Conservation (phyloP, 1,139 yeast genomes). For the Eremothecium cymbalariae region DNA sequence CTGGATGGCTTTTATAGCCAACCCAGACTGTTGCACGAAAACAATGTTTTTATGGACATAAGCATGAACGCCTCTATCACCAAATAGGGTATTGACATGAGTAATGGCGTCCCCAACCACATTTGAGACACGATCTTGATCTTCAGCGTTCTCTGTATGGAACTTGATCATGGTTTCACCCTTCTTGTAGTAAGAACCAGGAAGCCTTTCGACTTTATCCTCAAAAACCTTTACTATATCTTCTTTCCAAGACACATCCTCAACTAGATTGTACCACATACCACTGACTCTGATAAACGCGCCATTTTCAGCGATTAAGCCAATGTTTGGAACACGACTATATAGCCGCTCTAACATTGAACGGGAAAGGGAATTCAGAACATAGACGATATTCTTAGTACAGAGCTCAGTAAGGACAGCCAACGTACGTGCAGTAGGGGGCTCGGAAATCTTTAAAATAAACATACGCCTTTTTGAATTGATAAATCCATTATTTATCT, state of each 20-base stretch:
- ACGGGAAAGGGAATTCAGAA: slow-evolving; percentile 58
- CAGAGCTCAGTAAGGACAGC: slow-evolving; percentile 44
- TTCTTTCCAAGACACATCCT: slow-evolving; percentile 40
- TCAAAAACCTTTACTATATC: slow-evolving; percentile 63
- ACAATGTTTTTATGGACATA: slow-evolving; percentile 60
- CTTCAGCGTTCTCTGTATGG: slow-evolving; percentile 65
- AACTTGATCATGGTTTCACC: slow-evolving; percentile 72
- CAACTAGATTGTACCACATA: slow-evolving; percentile 60
- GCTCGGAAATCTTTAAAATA: slow-evolving; percentile 45
- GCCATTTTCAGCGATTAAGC: slow-evolving; percentile 86
- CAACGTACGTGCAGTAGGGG: slow-evolving; percentile 44
- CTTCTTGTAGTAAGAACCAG: slow-evolving; percentile 64
- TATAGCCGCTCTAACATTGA: slow-evolving; percentile 59
- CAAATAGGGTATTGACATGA: slow-evolving; percentile 71
- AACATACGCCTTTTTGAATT: slow-evolving; percentile 40
- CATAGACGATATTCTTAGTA: slow-evolving; percentile 56
- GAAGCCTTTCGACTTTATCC: slow-evolving; percentile 67
- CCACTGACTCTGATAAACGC: slow-evolving; percentile 48
- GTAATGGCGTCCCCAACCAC: slow-evolving; percentile 80
- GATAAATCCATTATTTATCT: slow-evolving; percentile 33
- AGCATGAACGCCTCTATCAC: slow-evolving; percentile 65
- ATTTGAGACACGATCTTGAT: slow-evolving; percentile 54
- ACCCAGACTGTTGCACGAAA: slow-evolving; percentile 53
- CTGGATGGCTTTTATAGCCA: slow-evolving; percentile 46
- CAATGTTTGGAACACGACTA: slow-evolving; percentile 59